phyloP scores from a whole-genome alignment of 176 grass and related monocot species.

The Guadua angustifolia region DNA sequence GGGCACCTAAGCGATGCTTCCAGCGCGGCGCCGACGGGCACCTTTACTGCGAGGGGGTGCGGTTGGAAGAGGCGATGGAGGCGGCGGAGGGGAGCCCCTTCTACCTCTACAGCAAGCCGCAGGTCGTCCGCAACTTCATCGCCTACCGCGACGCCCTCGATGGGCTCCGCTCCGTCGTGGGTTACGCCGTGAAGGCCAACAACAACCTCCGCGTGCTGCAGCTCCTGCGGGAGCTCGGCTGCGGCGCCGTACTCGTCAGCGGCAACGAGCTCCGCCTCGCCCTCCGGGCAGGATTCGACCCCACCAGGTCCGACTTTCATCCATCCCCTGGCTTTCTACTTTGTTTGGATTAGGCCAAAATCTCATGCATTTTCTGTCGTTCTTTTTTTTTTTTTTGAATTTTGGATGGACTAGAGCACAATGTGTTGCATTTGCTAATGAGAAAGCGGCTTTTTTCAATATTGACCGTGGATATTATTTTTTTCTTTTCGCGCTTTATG shows the following conservation, averaged over 20 bases:
- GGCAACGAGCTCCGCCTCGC: conserved; percentile 92
- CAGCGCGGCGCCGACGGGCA: conserved; percentile 62
- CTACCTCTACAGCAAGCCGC: conserved; percentile 94
- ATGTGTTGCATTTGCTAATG: background rate
- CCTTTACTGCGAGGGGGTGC: conserved; percentile 84
- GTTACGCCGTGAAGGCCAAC: conserved; percentile 95
- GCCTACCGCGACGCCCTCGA: conserved; percentile 78
- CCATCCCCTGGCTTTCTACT: background rate
- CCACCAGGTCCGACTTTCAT: conserved; percentile 51
- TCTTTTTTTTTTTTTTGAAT: no score
- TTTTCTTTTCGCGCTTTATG: background rate
- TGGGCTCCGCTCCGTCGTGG: conserved; percentile 73
- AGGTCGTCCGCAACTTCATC: conserved; percentile 80
- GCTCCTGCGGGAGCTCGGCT: conserved; percentile 73
- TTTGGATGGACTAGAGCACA: background rate
- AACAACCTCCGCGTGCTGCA: conserved; percentile 82
- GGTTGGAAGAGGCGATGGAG: conserved; percentile 76
- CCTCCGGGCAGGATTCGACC: conserved; percentile 71
- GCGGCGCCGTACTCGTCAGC: conserved; percentile 90
- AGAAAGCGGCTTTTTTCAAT: background rate
- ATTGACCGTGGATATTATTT: background rate
- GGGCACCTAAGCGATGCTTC: conserved; percentile 66
- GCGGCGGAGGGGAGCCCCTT: conserved; percentile 82
- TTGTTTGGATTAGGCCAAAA: background rate
- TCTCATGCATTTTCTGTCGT: background rate